Evolutionary conservation across 768 basidiomycete genomes (phyloP).

Genomic region (Lentinus tigrinus): DNA sequence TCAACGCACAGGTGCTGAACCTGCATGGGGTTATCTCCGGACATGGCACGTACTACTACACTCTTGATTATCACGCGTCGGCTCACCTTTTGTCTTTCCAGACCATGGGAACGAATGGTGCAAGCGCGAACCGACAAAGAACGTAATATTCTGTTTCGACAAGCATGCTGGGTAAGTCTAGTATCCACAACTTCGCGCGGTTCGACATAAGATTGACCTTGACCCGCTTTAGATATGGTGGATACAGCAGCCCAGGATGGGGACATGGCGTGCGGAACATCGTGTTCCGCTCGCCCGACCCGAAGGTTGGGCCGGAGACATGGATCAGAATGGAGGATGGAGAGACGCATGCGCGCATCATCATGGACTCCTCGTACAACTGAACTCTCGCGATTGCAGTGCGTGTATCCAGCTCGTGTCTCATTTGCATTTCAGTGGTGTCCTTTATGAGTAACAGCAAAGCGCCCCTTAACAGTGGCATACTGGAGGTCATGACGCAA

Average conservation of each 20-base stretch:
- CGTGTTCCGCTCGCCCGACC: constrained; percentile 51
- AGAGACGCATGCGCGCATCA: constrained; percentile 52
- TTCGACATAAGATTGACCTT: background rate
- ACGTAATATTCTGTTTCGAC: constrained; percentile 72
- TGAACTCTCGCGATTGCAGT: background rate
- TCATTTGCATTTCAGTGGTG: too few species aligned
- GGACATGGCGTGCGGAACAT: constrained; percentile 66
- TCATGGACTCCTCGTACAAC: constrained; percentile 43
- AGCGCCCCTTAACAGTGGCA: too few species aligned
- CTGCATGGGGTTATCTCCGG: constrained; percentile 68
- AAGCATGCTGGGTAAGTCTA: constrained; percentile 74
- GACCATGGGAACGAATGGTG: constrained; percentile 86
- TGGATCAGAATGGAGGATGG: constrained; percentile 68
- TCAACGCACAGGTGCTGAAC: constrained; percentile 60
- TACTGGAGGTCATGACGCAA: too few species aligned
- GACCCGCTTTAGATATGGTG: constrained; percentile 54
- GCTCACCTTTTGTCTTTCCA: constrained; percentile 22
- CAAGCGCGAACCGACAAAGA: constrained; percentile 57
- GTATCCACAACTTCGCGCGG: background rate
- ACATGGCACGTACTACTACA: constrained; percentile 46
- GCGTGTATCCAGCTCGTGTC: too few species aligned
- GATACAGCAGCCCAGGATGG: constrained; percentile 54
- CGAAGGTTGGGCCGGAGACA: constrained; percentile 47
- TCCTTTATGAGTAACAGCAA: too few species aligned
- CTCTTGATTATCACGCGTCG: background rate